A percentile compares a stretch with the other conserved stretches of the same genome.
These are phyloP conservation scores for Penicillium sp. DNA, from an alignment of 2,329 filamentous ascomycete genomes.

Conservation along the genomic window DNA sequence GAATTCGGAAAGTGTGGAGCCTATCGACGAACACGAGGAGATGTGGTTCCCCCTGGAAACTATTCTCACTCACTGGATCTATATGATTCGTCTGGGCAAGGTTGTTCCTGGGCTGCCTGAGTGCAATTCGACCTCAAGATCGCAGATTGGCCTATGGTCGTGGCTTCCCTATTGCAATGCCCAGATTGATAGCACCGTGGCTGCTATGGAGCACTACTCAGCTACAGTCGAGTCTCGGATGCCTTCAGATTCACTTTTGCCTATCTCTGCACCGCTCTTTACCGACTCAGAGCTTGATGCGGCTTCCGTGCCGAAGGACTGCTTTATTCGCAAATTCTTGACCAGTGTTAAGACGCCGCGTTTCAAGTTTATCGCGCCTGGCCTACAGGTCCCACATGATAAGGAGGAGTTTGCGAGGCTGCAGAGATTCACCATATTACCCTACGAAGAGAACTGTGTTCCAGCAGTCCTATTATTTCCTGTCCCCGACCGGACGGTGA, in stretches of 20 bases:
- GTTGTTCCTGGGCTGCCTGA: too few species aligned
- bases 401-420: background rate
- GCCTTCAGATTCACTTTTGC: background rate
- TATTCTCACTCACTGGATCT: conserved; percentile 20
- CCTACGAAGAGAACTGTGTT: background rate
- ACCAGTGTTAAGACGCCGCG: background rate
- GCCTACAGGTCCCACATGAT: background rate
- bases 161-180: conserved; percentile 15
- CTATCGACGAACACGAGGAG: conserved; percentile 15
- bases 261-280: conserved; percentile 5
- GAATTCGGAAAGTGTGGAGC: conserved; percentile 11
- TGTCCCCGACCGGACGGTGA: too few species aligned
- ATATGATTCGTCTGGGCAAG: conserved; percentile 17
- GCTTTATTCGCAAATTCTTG: conserved; percentile 1
- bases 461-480: too few species aligned
- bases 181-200: conserved; percentile 14
- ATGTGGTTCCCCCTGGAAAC: conserved; percentile 20
- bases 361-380: background rate
- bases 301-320: background rate
- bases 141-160: conserved; percentile 10
- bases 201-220: conserved; percentile 13
- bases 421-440: background rate
- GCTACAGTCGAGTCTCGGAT: conserved; percentile 3
- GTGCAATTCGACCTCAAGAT: background rate
- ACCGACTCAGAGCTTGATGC: conserved; percentile 2